Evolutionary conservation across 306 rosid genomes (phyloP).

Genomic region (Medicago truncatula): DNA sequence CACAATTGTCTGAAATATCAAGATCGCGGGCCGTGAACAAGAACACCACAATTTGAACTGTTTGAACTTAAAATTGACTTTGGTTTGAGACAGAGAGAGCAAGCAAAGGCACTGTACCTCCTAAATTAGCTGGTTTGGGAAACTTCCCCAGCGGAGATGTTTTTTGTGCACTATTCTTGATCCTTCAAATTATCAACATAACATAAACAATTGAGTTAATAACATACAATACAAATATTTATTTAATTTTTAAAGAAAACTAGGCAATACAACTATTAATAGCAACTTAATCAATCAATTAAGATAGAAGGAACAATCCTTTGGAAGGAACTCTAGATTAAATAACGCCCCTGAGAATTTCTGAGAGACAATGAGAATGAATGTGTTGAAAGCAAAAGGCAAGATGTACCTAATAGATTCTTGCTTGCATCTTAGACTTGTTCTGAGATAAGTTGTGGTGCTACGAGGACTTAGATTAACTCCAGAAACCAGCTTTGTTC

Average conservation of each 20-base stretch:
- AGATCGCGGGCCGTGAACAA: background rate
- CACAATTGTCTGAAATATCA: background rate
- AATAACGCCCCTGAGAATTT: too few relatives aligned
- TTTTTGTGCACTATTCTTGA: slow-evolving; percentile 52
- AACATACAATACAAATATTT: background rate
- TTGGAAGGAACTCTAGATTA: too few relatives aligned
- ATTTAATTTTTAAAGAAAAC: too few relatives aligned
- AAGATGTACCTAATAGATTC: slow-evolving; percentile 68
- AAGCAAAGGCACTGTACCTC: slow-evolving; percentile 43
- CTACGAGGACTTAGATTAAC: slow-evolving; percentile 95
- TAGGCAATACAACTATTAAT: background rate
- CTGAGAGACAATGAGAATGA: too few relatives aligned
- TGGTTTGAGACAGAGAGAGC: background rate
- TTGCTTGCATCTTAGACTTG: slow-evolving; percentile 95
- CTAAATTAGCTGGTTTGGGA: slow-evolving; percentile 67
- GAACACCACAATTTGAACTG: background rate
- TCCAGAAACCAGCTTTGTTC: slow-evolving; percentile 79
- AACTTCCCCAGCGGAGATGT: slow-evolving; percentile 81
- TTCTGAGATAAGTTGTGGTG: slow-evolving; percentile 77
- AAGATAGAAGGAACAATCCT: too few relatives aligned
- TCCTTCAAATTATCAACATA: slow-evolving; percentile 53
- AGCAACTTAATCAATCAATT: background rate
- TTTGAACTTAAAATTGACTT: background rate
- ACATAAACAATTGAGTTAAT: slow-evolving; percentile 1
- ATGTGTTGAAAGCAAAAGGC: too few relatives aligned